Conservation (phyloP, 1,139 yeast genomes). For the Debaryomyces robertsiae region DNA sequence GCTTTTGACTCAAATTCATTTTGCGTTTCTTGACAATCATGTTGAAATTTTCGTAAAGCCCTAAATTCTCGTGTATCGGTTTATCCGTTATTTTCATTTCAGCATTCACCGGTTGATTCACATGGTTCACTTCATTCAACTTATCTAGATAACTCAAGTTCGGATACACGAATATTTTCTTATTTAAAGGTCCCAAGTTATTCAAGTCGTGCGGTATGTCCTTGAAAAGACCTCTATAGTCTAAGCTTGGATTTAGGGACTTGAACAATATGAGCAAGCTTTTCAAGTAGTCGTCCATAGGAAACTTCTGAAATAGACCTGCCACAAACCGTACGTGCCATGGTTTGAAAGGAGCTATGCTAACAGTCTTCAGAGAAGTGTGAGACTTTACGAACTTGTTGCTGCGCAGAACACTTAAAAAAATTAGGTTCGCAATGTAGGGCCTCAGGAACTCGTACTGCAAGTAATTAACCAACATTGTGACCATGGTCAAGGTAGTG, state of each 20-base stretch:
- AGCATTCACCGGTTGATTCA: not conserved
- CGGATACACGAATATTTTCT: conserved; percentile 19
- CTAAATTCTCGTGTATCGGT: conserved; percentile 12
- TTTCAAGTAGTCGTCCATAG: conserved; percentile 35
- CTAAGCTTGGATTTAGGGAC: conserved; percentile 27
- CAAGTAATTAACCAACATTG: conserved; percentile 33
- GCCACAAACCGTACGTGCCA: conserved; percentile 42
- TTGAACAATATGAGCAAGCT: conserved; percentile 28
- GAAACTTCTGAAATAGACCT: conserved; percentile 36
- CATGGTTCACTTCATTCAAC: conserved; percentile 12
- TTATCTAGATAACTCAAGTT: conserved; percentile 16
- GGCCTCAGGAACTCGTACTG: conserved; percentile 40
- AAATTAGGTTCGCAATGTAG: conserved; percentile 32
- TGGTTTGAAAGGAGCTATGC: conserved; percentile 21
- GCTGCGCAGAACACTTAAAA: conserved; percentile 23
- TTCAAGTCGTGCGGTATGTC: conserved; percentile 12
- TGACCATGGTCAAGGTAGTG: conserved; percentile 22
- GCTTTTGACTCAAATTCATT: conserved; percentile 2
- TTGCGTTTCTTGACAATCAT: conserved; percentile 13
- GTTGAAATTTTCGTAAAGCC: conserved; percentile 20
- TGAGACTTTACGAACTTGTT: conserved; percentile 16
- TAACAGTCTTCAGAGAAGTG: conserved; percentile 11
- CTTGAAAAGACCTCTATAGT: conserved; percentile 13
- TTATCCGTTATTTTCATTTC: not conserved
- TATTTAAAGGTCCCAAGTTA: conserved; percentile 15